Evolutionary conservation across 345 rosid genomes (phyloP), one percentile per base, ranked within the genome.

Genomic region (Xanthoceras sorbifolium): DNA sequence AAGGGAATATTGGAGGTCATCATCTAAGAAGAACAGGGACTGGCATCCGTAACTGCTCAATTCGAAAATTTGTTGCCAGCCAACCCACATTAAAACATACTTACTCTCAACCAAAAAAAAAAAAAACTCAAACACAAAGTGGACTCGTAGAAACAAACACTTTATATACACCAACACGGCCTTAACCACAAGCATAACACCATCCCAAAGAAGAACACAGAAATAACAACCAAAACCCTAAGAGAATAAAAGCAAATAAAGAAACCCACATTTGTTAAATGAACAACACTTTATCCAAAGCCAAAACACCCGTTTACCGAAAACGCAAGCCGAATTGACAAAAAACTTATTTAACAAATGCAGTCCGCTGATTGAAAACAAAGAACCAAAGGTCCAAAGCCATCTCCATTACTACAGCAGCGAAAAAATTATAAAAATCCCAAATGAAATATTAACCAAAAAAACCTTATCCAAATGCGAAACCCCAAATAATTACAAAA

Each of bases 391-490:
- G 4, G 44, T 9, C 12, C 68, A 29, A 73, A 29, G 44, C 60
- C 69, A 73, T 44, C 6, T 44, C 57, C 38, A 9, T 60, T 6
- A 28, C 32, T 32, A 52, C 44, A 57, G 26, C 26, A 29, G n/a
- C n/a, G n/a, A 44, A 36, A 65, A 29, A 63, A 63, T 63, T 38
- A 40, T 9, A 34, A 71, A 1, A 2, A 57, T 0, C 29, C 5
- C 22, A 36, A 34, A 42, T 28, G 25, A 26, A 28, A 25, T 17
- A 52, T 25, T 15, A 40, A 61, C 67, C 40, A 26, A 42, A 17
- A 9, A 25, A 83, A 29, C 42, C 81, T 70, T 65, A 40, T 72
- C 82, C 78, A 59, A 65, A 76, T 50, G 52, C 2, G 54, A 31
- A 42, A 29, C 5, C 12, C 18, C 42, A 50, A 57, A 54, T 15